Percentiles rank a stretch among this genome's conserved stretches.
phyloP scores from a whole-genome alignment of 495 filamentous ascomycete genomes.

The Daldinia loculata region DNA sequence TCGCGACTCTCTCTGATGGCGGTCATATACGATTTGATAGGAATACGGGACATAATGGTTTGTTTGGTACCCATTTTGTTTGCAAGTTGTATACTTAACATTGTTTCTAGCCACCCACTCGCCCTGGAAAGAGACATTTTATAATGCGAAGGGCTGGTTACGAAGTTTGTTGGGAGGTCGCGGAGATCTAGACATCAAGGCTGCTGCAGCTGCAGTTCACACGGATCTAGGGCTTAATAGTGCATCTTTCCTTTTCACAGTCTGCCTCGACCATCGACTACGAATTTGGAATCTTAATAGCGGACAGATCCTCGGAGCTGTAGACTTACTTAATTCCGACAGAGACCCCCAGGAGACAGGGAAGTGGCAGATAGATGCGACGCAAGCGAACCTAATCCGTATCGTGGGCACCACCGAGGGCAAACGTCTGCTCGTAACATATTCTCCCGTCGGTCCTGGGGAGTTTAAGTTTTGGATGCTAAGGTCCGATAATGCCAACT shows the following conservation, averaged over 20 bases:
- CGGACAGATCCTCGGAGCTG: conserved; percentile 67
- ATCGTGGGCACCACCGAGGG: conserved; percentile 73
- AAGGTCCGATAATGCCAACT: conserved; percentile 67
- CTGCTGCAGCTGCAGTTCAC: conserved; percentile 54
- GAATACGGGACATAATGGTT: conserved; percentile 72
- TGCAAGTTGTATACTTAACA: conserved; percentile 5
- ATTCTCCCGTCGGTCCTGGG: conserved; percentile 83
- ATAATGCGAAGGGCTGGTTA: conserved; percentile 83
- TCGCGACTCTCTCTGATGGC: conserved; percentile 85
- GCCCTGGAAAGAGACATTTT: conserved; percentile 79
- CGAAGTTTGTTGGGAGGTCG: conserved; percentile 73
- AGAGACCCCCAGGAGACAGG: conserved; percentile 64
- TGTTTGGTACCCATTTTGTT: conserved; percentile 30
- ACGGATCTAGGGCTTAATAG: conserved; percentile 57
- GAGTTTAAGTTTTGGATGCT: conserved; percentile 97
- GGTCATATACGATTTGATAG: conserved; percentile 76
- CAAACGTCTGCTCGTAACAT: conserved; percentile 79
- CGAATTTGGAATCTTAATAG: conserved; percentile 83
- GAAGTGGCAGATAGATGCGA: conserved; percentile 78
- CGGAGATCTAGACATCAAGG: conserved; percentile 41
- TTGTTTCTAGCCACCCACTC: conserved; percentile 53
- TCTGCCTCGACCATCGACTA: conserved; percentile 86
- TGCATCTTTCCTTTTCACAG: conserved; percentile 74
- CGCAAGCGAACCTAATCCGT: conserved; percentile 73
- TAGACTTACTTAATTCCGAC: conserved; percentile 44